Evolutionary conservation across 2,329 filamentous ascomycete genomes (phyloP).

Genomic region (Trichoderma sp.): DNA sequence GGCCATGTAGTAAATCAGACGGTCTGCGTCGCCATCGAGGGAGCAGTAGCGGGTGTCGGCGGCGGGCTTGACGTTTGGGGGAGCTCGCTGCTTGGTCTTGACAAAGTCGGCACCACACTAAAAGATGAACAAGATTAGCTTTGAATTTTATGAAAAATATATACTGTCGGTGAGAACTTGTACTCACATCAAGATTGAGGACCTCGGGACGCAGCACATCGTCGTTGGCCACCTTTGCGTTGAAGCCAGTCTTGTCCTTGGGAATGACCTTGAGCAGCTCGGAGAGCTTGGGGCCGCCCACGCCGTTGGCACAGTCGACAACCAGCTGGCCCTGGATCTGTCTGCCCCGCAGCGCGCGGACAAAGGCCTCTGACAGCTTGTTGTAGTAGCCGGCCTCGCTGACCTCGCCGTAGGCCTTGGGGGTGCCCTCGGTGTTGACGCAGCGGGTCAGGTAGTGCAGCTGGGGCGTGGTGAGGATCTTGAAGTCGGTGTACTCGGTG

Average conservation of each 20-base stretch:
- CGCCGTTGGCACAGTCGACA: constrained; percentile 95
- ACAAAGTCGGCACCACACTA: constrained; percentile 95
- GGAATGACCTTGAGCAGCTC: constrained; percentile 85
- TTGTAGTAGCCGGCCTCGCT: constrained; percentile 94
- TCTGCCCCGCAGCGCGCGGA: constrained; percentile 74
- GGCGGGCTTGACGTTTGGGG: constrained; percentile 76
- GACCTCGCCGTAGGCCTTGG: constrained; percentile 82
- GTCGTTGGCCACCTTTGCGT: constrained; percentile 89
- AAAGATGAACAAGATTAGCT: constrained; percentile 13
- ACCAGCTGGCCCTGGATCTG: constrained; percentile 74
- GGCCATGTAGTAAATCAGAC: constrained; percentile 91
- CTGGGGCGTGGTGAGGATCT: constrained; percentile 94
- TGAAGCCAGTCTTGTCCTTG: constrained; percentile 66
- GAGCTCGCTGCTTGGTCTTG: constrained; percentile 93
- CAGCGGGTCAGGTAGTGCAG: constrained; percentile 95
- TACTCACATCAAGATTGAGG: constrained; percentile 79
- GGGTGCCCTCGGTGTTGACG: constrained; percentile 87
- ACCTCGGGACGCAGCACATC: constrained; percentile 87
- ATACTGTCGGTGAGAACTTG: not conserved
- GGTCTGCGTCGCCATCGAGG: constrained; percentile 92
- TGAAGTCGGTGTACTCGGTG: constrained; percentile 78
- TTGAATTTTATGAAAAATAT: not conserved
- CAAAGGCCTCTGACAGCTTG: constrained; percentile 85
- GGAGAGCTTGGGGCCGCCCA: constrained; percentile 86
- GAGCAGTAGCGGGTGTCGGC: constrained; percentile 82